Evolutionary conservation across 495 filamentous ascomycete genomes (phyloP), one percentile per base, ranked within the genome.

Genomic region (Lophiostoma macrostomum): DNA sequence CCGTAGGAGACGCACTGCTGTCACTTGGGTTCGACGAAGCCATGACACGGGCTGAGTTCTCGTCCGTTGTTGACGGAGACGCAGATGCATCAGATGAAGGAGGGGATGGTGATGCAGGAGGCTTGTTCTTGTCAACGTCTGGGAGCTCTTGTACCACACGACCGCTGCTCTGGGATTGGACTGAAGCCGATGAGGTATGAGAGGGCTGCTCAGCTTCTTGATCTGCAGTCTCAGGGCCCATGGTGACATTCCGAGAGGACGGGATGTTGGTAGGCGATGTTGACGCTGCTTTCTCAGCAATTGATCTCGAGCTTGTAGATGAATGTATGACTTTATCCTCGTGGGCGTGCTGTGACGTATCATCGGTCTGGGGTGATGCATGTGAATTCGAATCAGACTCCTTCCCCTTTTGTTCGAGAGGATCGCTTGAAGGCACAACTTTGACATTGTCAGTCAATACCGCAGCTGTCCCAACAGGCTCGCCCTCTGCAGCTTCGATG

Each of bases 401-500:
- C n/a, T n/a, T n/a, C n/a, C n/a, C n/a, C n/a, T n/a, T n/a, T n/a
- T n/a, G n/a, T n/a, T n/a, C n/a, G n/a, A n/a, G n/a, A n/a, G n/a
- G n/a, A n/a, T n/a, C n/a, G n/a, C n/a, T n/a, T n/a, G 30, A 19
- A 10, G 22, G 20, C 7, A 39, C 18, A 2, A 25, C 6, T 10
- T 11, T 30, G 16, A 3, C 23, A 31, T 67, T 66, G 19, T 69
- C 51, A 5, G 22, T 31, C 11, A 63, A 34, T 16, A 22, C 20
- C 10, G 24, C 22, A 39, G 53, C 52, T 40, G 51, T 58, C 30
- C 40, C 60, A 22, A 51, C 58, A 29, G 59, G 39, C 29, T 52
- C 49, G 35, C 59, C 66, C 41, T 69, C 65, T 18, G 71, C 66
- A 11, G 70, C 71, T 44, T 73, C 75, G 40, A 71, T 75, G 64